Conservation (phyloP, 2,329 filamentous ascomycete genomes). For the Fusarium heterosporum region DNA sequence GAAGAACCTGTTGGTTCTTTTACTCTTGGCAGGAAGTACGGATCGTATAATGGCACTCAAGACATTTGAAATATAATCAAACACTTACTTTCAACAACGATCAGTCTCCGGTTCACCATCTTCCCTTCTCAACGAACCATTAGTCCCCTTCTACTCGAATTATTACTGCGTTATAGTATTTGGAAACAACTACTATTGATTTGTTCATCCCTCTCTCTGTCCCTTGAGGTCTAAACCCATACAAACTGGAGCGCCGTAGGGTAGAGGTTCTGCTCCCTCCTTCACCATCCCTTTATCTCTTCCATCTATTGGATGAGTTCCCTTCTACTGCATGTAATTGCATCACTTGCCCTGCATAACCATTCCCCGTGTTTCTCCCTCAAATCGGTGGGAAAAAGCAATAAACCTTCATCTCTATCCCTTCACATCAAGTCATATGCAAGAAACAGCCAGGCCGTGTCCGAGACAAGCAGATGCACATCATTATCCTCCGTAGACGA, state of each 20-base stretch:
- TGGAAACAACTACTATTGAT: slow-evolving; percentile 3
- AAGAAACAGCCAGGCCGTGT: slow-evolving; percentile 22
- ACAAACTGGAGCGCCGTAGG: background rate
- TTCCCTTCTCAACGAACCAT: background rate
- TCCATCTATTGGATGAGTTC: slow-evolving; percentile 13
- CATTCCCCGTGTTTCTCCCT: slow-evolving; percentile 25
- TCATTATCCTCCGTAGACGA: slow-evolving; percentile 24
- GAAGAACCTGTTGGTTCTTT: background rate
- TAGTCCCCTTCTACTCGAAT: background rate
- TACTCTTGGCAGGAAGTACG: background rate
- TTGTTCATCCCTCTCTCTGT: slow-evolving; percentile 13
- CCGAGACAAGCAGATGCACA: slow-evolving; percentile 34
- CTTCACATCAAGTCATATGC: slow-evolving; percentile 29
- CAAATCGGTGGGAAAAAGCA: slow-evolving; percentile 25
- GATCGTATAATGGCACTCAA: background rate
- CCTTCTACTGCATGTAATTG: slow-evolving; percentile 7
- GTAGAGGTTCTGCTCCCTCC: slow-evolving; percentile 8
- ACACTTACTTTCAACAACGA: background rate
- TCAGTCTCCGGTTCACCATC: background rate
- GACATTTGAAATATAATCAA: slow-evolving; percentile 3
- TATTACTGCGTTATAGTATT: background rate
- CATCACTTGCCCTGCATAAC: slow-evolving; percentile 17
- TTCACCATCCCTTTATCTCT: slow-evolving; percentile 9
- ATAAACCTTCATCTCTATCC: slow-evolving; percentile 35
- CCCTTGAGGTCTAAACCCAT: slow-evolving; percentile 12